phyloP scores from a whole-genome alignment of 1,139 yeast genomes.

The Eremothecium sinecaudum region DNA sequence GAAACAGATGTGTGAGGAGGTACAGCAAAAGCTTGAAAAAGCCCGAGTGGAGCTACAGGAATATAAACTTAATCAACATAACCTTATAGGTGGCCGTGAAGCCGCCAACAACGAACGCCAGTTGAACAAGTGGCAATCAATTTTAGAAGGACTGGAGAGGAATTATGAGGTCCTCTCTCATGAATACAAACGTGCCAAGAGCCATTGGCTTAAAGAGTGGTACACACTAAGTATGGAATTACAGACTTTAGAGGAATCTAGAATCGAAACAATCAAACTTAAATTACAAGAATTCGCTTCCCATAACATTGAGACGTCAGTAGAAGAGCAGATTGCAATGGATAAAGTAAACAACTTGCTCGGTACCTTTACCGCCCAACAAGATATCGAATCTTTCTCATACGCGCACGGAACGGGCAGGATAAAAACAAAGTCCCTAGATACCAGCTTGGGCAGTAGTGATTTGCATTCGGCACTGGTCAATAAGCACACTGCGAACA shows the following conservation, averaged over 20 bases:
- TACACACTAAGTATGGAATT: slow-evolving; percentile 53
- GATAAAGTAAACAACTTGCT: slow-evolving; percentile 21
- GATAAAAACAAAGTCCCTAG: slow-evolving; percentile 16
- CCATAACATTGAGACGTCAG: slow-evolving; percentile 19
- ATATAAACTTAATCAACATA: slow-evolving; percentile 39
- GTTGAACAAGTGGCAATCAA: slow-evolving; percentile 44
- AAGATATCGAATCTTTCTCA: slow-evolving; percentile 27
- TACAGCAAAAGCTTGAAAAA: slow-evolving; percentile 22
- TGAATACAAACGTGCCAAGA: slow-evolving; percentile 48
- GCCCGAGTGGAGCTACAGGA: slow-evolving; percentile 23
- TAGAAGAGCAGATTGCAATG: slow-evolving; percentile 24
- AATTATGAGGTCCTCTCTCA: slow-evolving; percentile 46
- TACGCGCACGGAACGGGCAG: slow-evolving; percentile 30
- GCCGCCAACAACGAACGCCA: slow-evolving; percentile 57
- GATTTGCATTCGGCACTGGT: slow-evolving; percentile 1
- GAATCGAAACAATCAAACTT: slow-evolving; percentile 65
- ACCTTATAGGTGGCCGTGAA: slow-evolving; percentile 72
- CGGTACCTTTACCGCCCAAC: slow-evolving; percentile 24
- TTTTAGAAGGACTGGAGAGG: slow-evolving; percentile 41
- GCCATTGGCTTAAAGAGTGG: slow-evolving; percentile 78
- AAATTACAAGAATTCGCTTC: slow-evolving; percentile 72
- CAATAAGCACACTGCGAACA: slow-evolving; percentile 8
- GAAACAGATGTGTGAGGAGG: slow-evolving; percentile 24
- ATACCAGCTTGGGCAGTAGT: slow-evolving; percentile 4
- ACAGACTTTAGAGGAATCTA: slow-evolving; percentile 69